Evolutionary conservation across 2,329 filamentous ascomycete genomes (phyloP), one percentile per base, ranked within the genome.

Genomic region (Ascochyta clinopodiicola): DNA sequence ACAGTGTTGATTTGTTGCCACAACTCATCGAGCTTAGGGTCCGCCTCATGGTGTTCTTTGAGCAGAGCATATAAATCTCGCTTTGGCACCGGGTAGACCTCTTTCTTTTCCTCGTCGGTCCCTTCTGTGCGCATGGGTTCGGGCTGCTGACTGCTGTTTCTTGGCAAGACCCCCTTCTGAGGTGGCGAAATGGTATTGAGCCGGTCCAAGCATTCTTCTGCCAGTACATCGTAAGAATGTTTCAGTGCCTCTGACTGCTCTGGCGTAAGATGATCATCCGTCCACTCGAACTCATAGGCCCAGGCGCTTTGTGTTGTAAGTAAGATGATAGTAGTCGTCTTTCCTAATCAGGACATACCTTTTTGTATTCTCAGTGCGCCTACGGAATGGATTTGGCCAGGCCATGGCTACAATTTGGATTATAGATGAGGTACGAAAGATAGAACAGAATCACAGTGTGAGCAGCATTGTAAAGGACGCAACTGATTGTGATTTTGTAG

Each of bases 221-320:
- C 89, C 1, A 92, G 77, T 7, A 79, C 80, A 72, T 94, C 91
- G 68, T 90, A 93, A 1, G 84, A 83, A 54, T 84, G 82, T 44
- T 86, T 87, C 61, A 89, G 69, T 3, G 83, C 84, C 49, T 82
- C 74, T 35, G 88, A 76, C 65, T 91, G 78, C 50, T 87, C 82
- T 6, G 79, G 74, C 1, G 83, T 84, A 17, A 85, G 76, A 71
- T 94, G 90, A 3, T 86, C 74, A 6, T 82, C 71, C 1, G 88
- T 90, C 81, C 88, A 88, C 63, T 87, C 82, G 69, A 93, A 92
- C 6, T 80, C 82, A 67, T 90, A 84, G 19, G 84, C 88, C 86
- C 87, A 92, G 60, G 73, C 75, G 24, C 80, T 82, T 56, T 19
- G 36, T 27, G n/a, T 34, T 8, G 53, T 65, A 17, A 69, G 59